Evolutionary conservation across 139 green algal genomes (phyloP).

Genomic region (Bryopsis sp.): DNA sequence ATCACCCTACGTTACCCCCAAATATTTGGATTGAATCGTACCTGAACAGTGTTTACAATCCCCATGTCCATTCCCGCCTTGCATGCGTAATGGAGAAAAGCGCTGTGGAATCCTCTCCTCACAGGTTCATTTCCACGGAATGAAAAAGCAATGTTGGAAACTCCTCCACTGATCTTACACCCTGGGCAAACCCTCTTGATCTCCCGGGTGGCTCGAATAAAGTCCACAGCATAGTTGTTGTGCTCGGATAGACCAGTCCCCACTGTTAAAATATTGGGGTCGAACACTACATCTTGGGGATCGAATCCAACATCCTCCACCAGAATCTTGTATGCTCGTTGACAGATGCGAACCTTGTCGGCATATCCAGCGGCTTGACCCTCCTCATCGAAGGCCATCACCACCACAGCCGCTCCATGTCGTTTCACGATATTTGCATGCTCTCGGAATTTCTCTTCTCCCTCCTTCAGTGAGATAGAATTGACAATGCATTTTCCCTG

Average conservation of each 20-base stretch:
- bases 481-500: conserved; percentile 98
- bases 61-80: conserved; percentile 98
- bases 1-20: no score
- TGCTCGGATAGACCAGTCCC: conserved; percentile 94
- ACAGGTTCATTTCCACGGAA: conserved; percentile 97
- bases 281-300: conserved; percentile 96
- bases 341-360: conserved; percentile 86
- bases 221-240: conserved; percentile 99
- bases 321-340: conserved; percentile 86
- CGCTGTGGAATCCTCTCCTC: conserved; percentile 82
- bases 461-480: conserved; percentile 96
- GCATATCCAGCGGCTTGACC: conserved; percentile 51
- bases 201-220: conserved; percentile 81
- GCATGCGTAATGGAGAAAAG: conserved; percentile 92
- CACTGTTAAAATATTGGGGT: conserved; percentile 98
- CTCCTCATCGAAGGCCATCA: conserved; percentile 98
- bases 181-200: conserved; percentile 94
- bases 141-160: conserved; percentile 97
- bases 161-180: conserved; percentile 88
- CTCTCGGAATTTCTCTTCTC: conserved; percentile 83
- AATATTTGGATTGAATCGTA: no score
- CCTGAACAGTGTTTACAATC: conserved; percentile 93
- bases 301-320: conserved; percentile 93
- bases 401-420: conserved; percentile 90
- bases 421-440: conserved; percentile 71